Evolutionary conservation across 352 stramenopile species (phyloP).

Genomic region (Phytophthora pluvialis): DNA sequence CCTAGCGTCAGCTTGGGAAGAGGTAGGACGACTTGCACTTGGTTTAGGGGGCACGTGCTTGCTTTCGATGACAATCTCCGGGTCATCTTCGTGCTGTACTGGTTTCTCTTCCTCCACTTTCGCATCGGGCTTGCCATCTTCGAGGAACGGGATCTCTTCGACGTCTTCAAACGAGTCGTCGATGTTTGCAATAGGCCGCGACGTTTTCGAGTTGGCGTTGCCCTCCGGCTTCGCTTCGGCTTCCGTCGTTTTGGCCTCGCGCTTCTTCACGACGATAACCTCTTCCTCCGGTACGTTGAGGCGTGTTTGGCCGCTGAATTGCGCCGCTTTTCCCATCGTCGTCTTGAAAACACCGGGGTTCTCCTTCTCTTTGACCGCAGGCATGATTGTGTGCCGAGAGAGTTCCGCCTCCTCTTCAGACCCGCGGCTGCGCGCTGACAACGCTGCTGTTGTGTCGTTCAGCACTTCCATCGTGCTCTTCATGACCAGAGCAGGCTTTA

Average conservation of each 20-base stretch:
- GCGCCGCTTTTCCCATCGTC: constrained; percentile 54
- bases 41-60: constrained; percentile 47
- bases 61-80: constrained; percentile 64
- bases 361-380: constrained; percentile 17
- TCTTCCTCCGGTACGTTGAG: constrained; percentile 75
- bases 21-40: constrained; percentile 3
- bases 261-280: constrained; percentile 72
- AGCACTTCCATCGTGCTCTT: constrained; percentile 80
- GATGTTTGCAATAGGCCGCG: constrained; percentile 26
- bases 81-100: constrained; percentile 49
- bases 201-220: constrained; percentile 26
- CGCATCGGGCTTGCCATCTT: constrained; percentile 54
- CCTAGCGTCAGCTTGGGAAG: constrained; percentile 16
- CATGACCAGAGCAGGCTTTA: constrained; percentile 45
- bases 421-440: constrained; percentile 40
- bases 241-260: constrained; percentile 46
- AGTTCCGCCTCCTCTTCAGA: constrained; percentile 28
- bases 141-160: constrained; percentile 81
- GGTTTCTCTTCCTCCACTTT: constrained; percentile 42
- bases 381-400: constrained; percentile 22
- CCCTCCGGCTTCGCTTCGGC: constrained; percentile 22
- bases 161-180: constrained; percentile 81
- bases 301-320: constrained; percentile 56
- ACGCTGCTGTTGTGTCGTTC: constrained; percentile 56
- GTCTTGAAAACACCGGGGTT: constrained; percentile 35